These are phyloP conservation scores for Yarrowia sp. DNA, from an alignment of 805 yeast species.

Conservation along the genomic window DNA sequence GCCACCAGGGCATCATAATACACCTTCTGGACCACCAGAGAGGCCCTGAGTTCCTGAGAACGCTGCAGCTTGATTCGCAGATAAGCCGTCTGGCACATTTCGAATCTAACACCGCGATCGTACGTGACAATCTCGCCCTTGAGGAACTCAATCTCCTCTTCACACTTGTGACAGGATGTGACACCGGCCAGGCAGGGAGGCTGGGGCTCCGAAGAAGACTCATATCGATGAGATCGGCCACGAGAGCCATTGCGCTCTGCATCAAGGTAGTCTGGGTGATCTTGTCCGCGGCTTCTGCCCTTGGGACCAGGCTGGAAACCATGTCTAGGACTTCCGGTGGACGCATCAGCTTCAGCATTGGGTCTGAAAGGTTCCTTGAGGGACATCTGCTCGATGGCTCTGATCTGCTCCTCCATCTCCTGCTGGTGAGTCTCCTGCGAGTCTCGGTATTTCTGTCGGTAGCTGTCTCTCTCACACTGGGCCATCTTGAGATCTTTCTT, in stretches of 20 bases:
- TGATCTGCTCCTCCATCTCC: constrained; percentile 1
- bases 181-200: background rate
- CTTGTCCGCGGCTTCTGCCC: background rate
- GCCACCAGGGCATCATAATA: constrained; percentile 16
- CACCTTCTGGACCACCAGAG: background rate
- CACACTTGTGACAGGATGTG: background rate
- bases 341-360: background rate
- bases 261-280: background rate
- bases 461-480: background rate
- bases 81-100: constrained; percentile 14
- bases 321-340: background rate
- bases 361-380: background rate
- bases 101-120: background rate
- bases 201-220: background rate
- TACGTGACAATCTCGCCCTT: constrained; percentile 9
- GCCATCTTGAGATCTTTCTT: background rate
- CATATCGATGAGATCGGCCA: background rate
- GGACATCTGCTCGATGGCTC: background rate
- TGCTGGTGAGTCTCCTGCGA: background rate
- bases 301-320: constrained; percentile 3
- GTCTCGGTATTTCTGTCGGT: background rate
- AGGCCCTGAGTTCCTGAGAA: background rate
- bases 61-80: background rate
- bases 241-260: background rate
- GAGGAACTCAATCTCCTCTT: constrained; percentile 8